These are phyloP conservation scores for Brassica rapa DNA, from an alignment of 345 rosid species.

Conservation along the genomic window DNA sequence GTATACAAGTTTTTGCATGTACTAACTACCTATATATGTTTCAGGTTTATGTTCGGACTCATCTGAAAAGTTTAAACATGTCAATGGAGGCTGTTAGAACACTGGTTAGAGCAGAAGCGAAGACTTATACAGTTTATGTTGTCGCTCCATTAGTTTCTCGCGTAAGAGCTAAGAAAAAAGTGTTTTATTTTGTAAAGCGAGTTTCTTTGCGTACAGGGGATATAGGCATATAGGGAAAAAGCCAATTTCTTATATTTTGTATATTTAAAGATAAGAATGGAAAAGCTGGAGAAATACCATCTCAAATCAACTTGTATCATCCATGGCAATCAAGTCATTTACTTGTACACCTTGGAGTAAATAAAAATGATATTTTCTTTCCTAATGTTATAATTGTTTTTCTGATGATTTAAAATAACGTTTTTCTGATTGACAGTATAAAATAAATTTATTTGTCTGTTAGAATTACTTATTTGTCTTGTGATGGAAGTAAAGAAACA, in stretches of 20 bases:
- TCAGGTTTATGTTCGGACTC: neutral
- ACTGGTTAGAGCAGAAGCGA: neutral
- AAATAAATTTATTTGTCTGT: neutral
- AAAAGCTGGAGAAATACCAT: too few relatives aligned
- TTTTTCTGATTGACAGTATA: neutral
- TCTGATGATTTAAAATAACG: neutral
- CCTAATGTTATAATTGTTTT: neutral
- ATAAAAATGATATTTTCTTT: neutral
- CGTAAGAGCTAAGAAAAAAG: neutral
- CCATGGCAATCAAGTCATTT: neutral
- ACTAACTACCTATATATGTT: too few relatives aligned
- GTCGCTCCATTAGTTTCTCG: neutral
- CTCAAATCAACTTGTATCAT: too few relatives aligned
- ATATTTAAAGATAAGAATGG: too few relatives aligned
- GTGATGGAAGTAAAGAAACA: slow-evolving; percentile 42
- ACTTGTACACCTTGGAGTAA: neutral
- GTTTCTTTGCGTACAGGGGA: neutral
- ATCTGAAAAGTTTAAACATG: neutral
- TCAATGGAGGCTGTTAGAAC: neutral
- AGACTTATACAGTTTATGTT: neutral
- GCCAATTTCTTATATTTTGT: neutral
- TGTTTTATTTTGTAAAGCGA: neutral
- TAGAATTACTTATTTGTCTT: slow-evolving; percentile 25
- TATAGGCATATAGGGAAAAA: neutral
- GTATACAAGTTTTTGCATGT: neutral